phyloP scores from a whole-genome alignment of 2,329 filamentous ascomycete species.

The Volutella citrinella region DNA sequence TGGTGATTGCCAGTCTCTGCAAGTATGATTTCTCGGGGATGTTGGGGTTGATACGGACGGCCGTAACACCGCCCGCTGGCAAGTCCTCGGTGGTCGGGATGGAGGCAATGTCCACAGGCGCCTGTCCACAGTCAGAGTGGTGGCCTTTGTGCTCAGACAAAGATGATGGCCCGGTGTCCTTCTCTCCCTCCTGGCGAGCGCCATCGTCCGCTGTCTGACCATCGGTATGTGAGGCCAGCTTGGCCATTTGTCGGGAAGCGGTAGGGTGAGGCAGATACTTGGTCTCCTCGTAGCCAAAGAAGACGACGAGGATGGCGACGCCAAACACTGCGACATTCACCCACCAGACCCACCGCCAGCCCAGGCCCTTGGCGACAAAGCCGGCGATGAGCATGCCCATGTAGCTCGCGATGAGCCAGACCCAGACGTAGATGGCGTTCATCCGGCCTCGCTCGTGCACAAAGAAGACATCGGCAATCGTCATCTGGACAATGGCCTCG shows the following conservation, averaged over 20 bases:
- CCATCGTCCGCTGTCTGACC: no score
- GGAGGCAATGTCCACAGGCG: background rate
- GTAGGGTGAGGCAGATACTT: slow-evolving; percentile 18
- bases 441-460: slow-evolving; percentile 44
- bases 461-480: slow-evolving; percentile 46
- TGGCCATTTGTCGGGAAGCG: background rate
- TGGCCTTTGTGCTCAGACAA: no score
- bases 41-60: slow-evolving; percentile 21
- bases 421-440: slow-evolving; percentile 44
- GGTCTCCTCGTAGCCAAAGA: slow-evolving; percentile 41
- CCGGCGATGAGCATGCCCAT: slow-evolving; percentile 39
- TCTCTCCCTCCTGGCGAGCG: no score
- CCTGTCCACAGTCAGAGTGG: no score
- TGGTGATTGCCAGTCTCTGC: slow-evolving; percentile 37
- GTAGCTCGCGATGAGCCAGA: slow-evolving; percentile 18
- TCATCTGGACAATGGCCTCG: slow-evolving; percentile 45
- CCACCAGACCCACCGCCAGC: slow-evolving; percentile 51
- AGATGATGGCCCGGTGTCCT: no score
- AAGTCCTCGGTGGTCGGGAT: background rate
- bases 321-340: slow-evolving; percentile 41
- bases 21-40: slow-evolving; percentile 40
- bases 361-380: slow-evolving; percentile 29
- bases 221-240: no score
- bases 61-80: background rate
- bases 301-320: slow-evolving; percentile 33